Evolutionary conservation across 1,284 basidiomycete genomes (phyloP).

Genomic region (Vanrija pseudolonga): DNA sequence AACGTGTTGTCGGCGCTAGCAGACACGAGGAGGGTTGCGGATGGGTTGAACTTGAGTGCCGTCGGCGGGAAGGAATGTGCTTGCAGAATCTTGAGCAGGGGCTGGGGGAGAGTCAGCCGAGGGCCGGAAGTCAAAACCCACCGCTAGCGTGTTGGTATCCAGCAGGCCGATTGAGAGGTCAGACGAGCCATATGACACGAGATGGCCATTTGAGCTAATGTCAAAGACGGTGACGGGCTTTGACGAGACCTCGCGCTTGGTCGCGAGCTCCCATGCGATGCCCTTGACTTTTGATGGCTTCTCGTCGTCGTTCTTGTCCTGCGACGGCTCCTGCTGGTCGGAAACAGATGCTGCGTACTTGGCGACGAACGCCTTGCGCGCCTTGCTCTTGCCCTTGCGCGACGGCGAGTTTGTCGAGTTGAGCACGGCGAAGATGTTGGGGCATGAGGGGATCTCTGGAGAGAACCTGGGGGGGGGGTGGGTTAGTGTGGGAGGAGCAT

Average conservation of each 20-base stretch:
- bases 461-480: background rate
- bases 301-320: constrained; percentile 18
- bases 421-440: constrained; percentile 55
- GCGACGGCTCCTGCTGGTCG: constrained; percentile 56
- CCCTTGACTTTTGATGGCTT: background rate
- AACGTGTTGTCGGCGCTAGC: constrained; percentile 89
- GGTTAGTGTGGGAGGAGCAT: background rate
- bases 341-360: constrained; percentile 33
- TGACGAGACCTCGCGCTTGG: constrained; percentile 58
- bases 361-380: constrained; percentile 40
- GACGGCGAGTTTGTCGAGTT: constrained; percentile 55
- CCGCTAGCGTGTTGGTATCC: constrained; percentile 73
- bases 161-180: constrained; percentile 82
- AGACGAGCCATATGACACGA: constrained; percentile 81
- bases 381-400: constrained; percentile 24
- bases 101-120: constrained; percentile 55
- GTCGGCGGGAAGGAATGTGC: constrained; percentile 95
- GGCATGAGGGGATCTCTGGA: background rate
- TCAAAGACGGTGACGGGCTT: constrained; percentile 81
- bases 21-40: constrained; percentile 76
- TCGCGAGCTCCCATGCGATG: constrained; percentile 43
- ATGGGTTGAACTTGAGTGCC: constrained; percentile 79
- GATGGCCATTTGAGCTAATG: constrained; percentile 78
- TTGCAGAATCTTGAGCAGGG: constrained; percentile 79
- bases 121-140: constrained; percentile 53